Percentiles rank a stretch among this genome's conserved stretches.
These are phyloP conservation scores for Bolboschoenoplectus hybrid DNA, from an alignment of 202 grass and related monocot species.

Conservation along the genomic window DNA sequence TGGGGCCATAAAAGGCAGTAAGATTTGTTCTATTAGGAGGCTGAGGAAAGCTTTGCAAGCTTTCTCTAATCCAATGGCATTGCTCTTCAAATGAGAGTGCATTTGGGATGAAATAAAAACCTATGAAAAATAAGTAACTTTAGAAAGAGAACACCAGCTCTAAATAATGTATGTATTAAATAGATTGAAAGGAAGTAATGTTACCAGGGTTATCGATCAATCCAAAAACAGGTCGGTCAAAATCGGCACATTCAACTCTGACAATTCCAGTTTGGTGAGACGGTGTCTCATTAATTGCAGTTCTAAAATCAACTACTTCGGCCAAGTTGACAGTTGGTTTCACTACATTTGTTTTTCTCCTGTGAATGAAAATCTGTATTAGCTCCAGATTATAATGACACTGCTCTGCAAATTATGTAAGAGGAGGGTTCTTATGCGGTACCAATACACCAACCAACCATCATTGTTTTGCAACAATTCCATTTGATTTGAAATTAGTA, in stretches of 20 bases:
- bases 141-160: constrained; percentile 15
- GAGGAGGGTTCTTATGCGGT: neutral
- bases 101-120: constrained; percentile 85
- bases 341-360: constrained; percentile 38
- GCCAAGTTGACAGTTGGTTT: constrained; percentile 47
- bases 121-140: constrained; percentile 42
- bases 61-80: constrained; percentile 80
- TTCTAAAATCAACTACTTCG: constrained; percentile 51
- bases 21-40: constrained; percentile 90
- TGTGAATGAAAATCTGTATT: constrained; percentile 36
- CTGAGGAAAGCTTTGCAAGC: constrained; percentile 78
- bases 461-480: neutral
- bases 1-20: constrained; percentile 66
- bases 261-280: constrained; percentile 38
- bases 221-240: constrained; percentile 67
- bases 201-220: constrained; percentile 58
- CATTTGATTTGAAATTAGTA: neutral
- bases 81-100: constrained; percentile 72
- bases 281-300: constrained; percentile 16
- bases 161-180: constrained; percentile 6
- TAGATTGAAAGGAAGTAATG: neutral
- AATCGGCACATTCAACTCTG: constrained; percentile 45
- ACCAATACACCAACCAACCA: neutral
- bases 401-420: neutral
- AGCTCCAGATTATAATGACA: constrained; percentile 1